A percentile compares a stretch with the other conserved stretches of the same genome.
phyloP scores from a whole-genome alignment of 495 filamentous ascomycete genomes.

The Pyronema omphalodes region DNA sequence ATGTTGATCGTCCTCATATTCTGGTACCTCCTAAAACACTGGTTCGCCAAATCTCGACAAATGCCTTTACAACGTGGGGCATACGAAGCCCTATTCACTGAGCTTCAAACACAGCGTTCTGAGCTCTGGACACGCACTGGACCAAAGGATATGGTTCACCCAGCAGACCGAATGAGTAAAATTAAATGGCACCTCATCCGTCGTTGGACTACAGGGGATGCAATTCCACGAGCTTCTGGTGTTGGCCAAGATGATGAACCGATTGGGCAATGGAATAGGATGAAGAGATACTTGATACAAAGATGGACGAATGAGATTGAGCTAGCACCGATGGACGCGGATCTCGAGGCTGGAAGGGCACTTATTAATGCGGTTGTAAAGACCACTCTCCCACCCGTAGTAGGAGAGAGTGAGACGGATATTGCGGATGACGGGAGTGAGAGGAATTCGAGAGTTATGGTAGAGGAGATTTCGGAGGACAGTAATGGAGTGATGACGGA shows the following conservation, averaged over 20 bases:
- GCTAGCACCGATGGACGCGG: background rate
- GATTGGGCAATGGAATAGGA: constrained; percentile 25
- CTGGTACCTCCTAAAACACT: constrained; percentile 36
- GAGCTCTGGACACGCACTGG: constrained; percentile 33
- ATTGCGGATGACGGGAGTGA: constrained; percentile 16
- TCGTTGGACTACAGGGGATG: background rate
- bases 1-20: constrained; percentile 29
- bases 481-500: constrained; percentile 7
- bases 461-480: constrained; percentile 30
- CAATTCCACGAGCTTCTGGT: background rate
- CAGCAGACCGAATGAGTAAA: constrained; percentile 6
- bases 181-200: background rate
- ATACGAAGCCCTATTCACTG: constrained; percentile 33
- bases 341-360: background rate
- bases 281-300: constrained; percentile 29
- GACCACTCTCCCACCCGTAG: background rate
- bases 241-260: constrained; percentile 6
- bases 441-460: constrained; percentile 27
- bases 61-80: constrained; percentile 32
- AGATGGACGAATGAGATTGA: constrained; percentile 30
- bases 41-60: constrained; percentile 28
- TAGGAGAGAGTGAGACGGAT: constrained; percentile 11
- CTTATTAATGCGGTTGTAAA: background rate
- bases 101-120: constrained; percentile 30
- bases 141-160: constrained; percentile 27